These are phyloP conservation scores for Acanthamoeba castellanii DNA, from an alignment of 208 protist genomes.

Conservation along the genomic window DNA sequence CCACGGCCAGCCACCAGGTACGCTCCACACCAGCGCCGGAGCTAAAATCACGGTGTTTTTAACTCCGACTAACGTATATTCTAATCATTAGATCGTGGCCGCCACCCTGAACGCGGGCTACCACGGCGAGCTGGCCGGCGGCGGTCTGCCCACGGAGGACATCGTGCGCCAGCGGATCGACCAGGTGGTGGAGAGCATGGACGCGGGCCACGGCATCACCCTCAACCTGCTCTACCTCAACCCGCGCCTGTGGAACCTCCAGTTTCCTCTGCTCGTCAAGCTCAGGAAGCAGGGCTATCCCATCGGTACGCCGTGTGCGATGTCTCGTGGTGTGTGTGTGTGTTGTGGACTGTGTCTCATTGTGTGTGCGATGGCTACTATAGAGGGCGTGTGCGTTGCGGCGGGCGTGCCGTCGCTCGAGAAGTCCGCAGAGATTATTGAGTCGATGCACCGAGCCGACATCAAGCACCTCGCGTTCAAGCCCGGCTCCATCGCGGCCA, in stretches of 20 bases:
- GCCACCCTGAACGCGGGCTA: slow-evolving; percentile 89
- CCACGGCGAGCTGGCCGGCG: slow-evolving; percentile 88
- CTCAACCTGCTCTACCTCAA: slow-evolving; percentile 91
- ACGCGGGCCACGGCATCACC: slow-evolving; percentile 80
- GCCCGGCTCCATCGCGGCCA: slow-evolving; percentile 86
- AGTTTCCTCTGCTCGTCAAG: slow-evolving; percentile 86
- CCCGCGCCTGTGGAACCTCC: slow-evolving; percentile 87
- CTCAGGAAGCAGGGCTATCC: slow-evolving; percentile 84
- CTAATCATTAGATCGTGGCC: slow-evolving; percentile 45
- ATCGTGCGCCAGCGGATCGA: slow-evolving; percentile 73
- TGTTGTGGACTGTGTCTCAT: not conserved
- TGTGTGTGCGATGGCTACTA: not conserved
- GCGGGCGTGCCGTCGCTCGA: slow-evolving; percentile 88
- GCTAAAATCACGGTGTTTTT: not conserved
- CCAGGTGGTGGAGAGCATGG: slow-evolving; percentile 44
- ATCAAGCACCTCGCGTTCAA: slow-evolving; percentile 89
- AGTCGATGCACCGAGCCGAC: slow-evolving; percentile 75
- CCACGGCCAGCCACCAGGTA: slow-evolving; percentile 70
- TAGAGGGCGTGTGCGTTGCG: slow-evolving; percentile 86
- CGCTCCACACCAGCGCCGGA: not conserved
- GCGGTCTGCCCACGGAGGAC: slow-evolving; percentile 81
- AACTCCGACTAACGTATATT: not conserved
- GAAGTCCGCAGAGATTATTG: slow-evolving; percentile 87
- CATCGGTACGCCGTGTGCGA: slow-evolving; percentile 74
- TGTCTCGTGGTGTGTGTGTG: not conserved